Conservation (phyloP, 2,329 filamentous ascomycete species). For the Microsporum canis region DNA sequence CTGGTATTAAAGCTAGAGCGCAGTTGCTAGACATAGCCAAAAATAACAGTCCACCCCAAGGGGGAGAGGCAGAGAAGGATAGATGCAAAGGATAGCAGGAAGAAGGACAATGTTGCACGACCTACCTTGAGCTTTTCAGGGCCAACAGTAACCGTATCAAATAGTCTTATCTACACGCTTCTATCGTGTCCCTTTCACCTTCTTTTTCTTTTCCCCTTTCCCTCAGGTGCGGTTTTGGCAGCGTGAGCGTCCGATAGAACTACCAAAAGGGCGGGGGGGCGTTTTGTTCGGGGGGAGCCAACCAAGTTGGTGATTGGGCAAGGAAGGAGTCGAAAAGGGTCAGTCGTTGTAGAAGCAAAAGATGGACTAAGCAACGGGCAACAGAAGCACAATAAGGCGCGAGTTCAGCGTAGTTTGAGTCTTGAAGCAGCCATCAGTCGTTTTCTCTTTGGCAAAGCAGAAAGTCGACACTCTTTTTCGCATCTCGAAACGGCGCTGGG, state of each 20-base stretch:
- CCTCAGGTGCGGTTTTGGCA: not conserved
- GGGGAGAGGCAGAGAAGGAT: not conserved
- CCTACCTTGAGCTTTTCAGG: not conserved
- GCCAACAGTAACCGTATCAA: not conserved
- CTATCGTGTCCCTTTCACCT: not conserved
- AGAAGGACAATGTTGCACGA: not conserved
- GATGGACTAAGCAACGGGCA: not conserved
- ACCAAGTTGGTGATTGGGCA: conserved; percentile 1
- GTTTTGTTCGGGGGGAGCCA: not conserved
- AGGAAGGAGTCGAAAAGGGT: not conserved
- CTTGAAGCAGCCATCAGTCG: not conserved
- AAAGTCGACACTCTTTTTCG: not conserved
- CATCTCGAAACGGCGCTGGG: conserved; percentile 1
- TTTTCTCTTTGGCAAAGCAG: not conserved
- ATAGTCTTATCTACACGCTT: not conserved
- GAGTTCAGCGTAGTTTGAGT: not conserved
- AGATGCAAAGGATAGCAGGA: not conserved
- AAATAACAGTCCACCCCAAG: not conserved
- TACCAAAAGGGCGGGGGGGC: not conserved
- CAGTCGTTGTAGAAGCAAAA: not conserved
- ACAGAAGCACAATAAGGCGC: not conserved
- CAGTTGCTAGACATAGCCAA: not conserved
- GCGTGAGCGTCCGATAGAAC: not conserved
- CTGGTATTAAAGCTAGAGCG: not conserved
- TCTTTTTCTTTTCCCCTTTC: not conserved